phyloP scores from a whole-genome alignment of 306 rosid species.

The Acacia confusa region DNA sequence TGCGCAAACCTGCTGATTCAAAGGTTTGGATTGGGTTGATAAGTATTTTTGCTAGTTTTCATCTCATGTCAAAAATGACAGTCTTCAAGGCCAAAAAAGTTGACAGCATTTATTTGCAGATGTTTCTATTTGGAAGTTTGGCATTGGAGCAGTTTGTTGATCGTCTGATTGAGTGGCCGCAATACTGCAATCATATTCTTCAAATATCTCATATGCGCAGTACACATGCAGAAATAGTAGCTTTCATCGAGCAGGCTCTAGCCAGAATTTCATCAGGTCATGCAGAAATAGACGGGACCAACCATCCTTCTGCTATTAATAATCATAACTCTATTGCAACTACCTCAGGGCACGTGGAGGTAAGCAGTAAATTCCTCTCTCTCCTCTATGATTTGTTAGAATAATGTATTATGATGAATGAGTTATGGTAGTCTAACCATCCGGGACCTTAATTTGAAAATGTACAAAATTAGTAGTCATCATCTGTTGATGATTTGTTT shows the following conservation, averaged over 20 bases:
- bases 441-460: background rate
- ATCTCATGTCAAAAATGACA: constrained; percentile 29
- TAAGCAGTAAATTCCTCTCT: constrained; percentile 26
- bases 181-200: constrained; percentile 94
- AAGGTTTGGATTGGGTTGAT: constrained; percentile 63
- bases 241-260: constrained; percentile 89
- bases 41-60: constrained; percentile 19
- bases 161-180: constrained; percentile 98
- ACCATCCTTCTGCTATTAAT: constrained; percentile 54
- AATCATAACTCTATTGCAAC: constrained; percentile 58
- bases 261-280: constrained; percentile 81
- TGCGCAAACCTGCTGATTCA: constrained; percentile 98
- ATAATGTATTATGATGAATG: background rate
- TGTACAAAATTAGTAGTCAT: background rate
- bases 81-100: constrained; percentile 2
- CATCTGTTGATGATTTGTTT: background rate
- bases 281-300: constrained; percentile 68
- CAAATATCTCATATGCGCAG: constrained; percentile 91
- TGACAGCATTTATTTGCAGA: constrained; percentile 54
- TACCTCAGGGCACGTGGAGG: constrained; percentile 72
- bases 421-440: background rate
- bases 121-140: constrained; percentile 89
- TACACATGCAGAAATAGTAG: constrained; percentile 76
- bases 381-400: background rate
- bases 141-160: constrained; percentile 99